Conservation (phyloP, 345 rosid genomes). For the Cardamine chenopodiifolia region DNA sequence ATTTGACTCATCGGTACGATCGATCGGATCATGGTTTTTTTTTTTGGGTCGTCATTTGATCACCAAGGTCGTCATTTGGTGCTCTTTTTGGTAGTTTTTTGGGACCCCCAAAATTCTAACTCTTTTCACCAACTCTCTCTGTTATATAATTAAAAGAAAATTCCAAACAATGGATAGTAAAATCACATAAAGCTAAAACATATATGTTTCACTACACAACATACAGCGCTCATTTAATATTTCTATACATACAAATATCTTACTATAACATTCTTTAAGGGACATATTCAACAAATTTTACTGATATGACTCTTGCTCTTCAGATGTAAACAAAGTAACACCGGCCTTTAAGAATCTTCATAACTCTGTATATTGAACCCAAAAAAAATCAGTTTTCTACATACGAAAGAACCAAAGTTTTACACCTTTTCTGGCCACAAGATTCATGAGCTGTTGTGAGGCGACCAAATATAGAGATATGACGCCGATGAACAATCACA, state of each 20-base stretch:
- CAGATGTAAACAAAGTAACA: constrained; percentile 3
- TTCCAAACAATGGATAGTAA: background rate
- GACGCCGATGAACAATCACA: constrained; percentile 19
- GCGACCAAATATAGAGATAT: constrained; percentile 13
- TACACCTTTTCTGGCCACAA: constrained; percentile 1
- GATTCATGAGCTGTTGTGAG: constrained; percentile 18
- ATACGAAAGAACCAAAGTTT: background rate
- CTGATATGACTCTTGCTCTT: constrained; percentile 12
- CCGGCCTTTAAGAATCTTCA: background rate
- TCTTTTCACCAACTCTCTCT: constrained; percentile 33
- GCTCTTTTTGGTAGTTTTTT: constrained; percentile 12
- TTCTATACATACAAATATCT: background rate
- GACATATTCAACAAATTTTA: background rate
- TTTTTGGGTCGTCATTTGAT: background rate
- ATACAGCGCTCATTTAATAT: background rate
- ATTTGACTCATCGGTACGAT: too few relatives aligned
- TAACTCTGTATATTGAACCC: constrained; percentile 13
- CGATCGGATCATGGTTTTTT: background rate
- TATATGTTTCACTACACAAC: constrained; percentile 4
- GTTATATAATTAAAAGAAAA: background rate
- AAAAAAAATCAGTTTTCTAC: background rate
- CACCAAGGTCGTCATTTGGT: background rate
- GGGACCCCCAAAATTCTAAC: constrained; percentile 19
- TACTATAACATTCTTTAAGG: background rate
- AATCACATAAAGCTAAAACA: constrained; percentile 16